Evolutionary conservation across 371 early-diverging fungal species (phyloP), one percentile per base, ranked within the genome.

Genomic region (Dinochytrium kinnereticum): DNA sequence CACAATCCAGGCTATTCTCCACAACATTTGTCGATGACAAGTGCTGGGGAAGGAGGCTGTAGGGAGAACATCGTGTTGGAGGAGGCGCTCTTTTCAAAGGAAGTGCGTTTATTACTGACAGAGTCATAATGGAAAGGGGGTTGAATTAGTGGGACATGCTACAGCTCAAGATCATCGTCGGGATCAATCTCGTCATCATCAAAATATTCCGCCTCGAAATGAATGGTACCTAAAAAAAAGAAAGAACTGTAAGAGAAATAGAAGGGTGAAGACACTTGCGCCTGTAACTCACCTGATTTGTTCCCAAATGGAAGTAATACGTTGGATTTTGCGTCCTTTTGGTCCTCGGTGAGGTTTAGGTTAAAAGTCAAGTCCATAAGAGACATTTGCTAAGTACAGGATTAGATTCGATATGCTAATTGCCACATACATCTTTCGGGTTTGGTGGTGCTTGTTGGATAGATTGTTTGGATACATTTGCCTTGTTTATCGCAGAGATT

Each of bases 351-450:
- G 55, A 96, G 82, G 1, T 82, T 81, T 61, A 96, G 78, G 71
- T 95, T 95, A 81, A 96, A 96, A 13, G 95, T 89, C 44, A 95
- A 78, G 65, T 93, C 90, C 19, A 89, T 85, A 0, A 89, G 76
- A 17, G 90, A 90, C 68, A 90, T 90, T n/a, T 36, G 7, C n/a
- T 15, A 28, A 55, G 36, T 19, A 15, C 3, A 26, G 33, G 68
- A 59, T 3, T 24, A 1, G 44, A n/a, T 36, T 68, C 51, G 1
- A 31, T 19, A 1, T 1, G 53, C 68, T n/a, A 53, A 17, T n/a
- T 36, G 26, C 17, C 30, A 51, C 68, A 24, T 17, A 1, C 38
- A 21, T 24, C 30, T 24, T 34, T 38, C 21, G 37, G 38, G 37
- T 2, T 37, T 34, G 38, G 38, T 33, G 38, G 24, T 24, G 38